phyloP scores from a whole-genome alignment of 179 eudicot genomes.

The Pouteria campechiana region DNA sequence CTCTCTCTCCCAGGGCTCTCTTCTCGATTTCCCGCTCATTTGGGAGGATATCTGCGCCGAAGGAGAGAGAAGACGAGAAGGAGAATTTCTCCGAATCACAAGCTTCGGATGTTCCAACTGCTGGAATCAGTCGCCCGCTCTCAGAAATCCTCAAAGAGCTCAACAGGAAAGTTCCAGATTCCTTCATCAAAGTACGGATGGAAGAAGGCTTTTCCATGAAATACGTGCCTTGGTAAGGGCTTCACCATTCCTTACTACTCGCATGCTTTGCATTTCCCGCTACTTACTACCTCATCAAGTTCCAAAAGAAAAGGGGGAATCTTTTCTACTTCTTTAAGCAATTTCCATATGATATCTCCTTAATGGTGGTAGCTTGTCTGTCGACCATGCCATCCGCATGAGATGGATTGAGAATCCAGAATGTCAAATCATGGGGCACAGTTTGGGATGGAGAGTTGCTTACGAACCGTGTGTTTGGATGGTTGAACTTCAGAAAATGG shows the following conservation, averaged over 20 bases:
- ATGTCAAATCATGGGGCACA: too few relatives aligned
- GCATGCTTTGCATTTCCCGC: not conserved
- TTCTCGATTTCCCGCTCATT: too few relatives aligned
- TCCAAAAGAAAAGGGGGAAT: too few relatives aligned
- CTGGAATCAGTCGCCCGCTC: conserved; percentile 66
- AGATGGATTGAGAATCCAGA: too few relatives aligned
- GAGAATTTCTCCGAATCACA: conserved; percentile 8
- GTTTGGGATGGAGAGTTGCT: too few relatives aligned
- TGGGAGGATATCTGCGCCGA: too few relatives aligned
- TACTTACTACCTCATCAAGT: not conserved
- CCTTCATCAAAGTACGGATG: conserved; percentile 39
- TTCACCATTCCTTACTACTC: not conserved
- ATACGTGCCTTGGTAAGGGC: conserved; percentile 73
- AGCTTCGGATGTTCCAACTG: conserved; percentile 25
- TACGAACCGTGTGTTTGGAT: too few relatives aligned
- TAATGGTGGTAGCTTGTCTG: not conserved
- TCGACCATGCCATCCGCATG: too few relatives aligned
- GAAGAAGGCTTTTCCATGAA: conserved; percentile 50
- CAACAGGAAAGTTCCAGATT: conserved; percentile 74
- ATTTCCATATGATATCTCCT: not conserved
- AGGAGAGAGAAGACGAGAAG: conserved; percentile 1
- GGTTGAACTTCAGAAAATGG: too few relatives aligned
- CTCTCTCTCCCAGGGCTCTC: too few relatives aligned
- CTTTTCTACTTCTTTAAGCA: not conserved
- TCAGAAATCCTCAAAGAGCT: conserved; percentile 71